phyloP scores from a whole-genome alignment of 441 rosid species.

The Gossypium gossypioides region DNA sequence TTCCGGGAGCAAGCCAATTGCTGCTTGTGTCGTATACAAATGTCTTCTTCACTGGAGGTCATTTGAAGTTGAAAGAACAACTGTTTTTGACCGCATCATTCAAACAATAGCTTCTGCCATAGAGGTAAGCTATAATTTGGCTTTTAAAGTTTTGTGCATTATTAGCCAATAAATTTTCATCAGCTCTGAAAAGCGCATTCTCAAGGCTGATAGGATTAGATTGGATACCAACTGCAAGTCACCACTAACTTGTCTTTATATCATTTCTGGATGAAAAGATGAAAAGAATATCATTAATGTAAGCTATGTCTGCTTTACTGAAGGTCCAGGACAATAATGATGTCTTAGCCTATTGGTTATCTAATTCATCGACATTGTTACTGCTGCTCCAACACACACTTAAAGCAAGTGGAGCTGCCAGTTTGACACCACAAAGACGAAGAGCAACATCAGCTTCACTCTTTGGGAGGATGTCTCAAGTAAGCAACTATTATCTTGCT shows the following conservation, averaged over 20 bases:
- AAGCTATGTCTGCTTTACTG: conserved; percentile 11
- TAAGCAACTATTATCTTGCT: conserved; percentile 13
- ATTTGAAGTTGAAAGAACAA: conserved; percentile 69
- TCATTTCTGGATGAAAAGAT: not conserved
- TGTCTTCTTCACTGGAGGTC: conserved; percentile 79
- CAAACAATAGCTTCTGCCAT: conserved; percentile 59
- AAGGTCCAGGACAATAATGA: conserved; percentile 56
- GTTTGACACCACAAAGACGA: conserved; percentile 44
- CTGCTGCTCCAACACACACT: conserved; percentile 53
- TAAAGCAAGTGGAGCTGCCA: conserved; percentile 44
- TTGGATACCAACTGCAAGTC: conserved; percentile 1
- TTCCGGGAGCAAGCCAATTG: conserved; percentile 67
- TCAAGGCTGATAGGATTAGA: not conserved
- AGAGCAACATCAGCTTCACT: conserved; percentile 44
- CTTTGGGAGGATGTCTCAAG: conserved; percentile 70
- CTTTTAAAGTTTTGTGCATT: not conserved
- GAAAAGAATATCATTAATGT: conserved; percentile 8
- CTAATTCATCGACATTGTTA: conserved; percentile 49
- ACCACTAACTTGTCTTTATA: not conserved
- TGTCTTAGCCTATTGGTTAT: conserved; percentile 60
- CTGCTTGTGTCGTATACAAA: conserved; percentile 71
- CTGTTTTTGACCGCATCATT: conserved; percentile 57
- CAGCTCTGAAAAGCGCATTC: not conserved
- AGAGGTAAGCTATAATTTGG: conserved; percentile 30
- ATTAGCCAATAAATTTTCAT: not conserved